Evolutionary conservation across 2,329 filamentous ascomycete genomes (phyloP), one percentile per base, ranked within the genome.

Genomic region (Balansia obtecta): DNA sequence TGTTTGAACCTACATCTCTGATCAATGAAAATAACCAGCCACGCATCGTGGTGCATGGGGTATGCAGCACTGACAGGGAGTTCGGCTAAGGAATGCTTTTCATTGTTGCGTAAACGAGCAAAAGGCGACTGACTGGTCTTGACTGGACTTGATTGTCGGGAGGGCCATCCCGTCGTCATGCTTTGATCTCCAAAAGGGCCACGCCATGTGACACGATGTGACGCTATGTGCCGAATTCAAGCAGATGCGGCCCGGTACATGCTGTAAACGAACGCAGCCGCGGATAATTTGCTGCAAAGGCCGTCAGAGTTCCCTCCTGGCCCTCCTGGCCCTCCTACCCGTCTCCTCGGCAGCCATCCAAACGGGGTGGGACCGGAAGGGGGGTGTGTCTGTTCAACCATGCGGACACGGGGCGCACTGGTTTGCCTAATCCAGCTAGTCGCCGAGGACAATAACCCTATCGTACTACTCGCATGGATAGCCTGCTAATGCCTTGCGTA

Each of bases 181-280:
- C n/a, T n/a, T 37, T 47, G 39, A 33, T 41, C 33, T 20, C 38
- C 18, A 16, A 32, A 42, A 32, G n/a, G 27, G 43, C 27, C 27
- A 27, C 27, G 27, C 22, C 3, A 27, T 27, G 39, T n/a, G 18
- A 40, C 33, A 30, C 37, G 32, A 52, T 50, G 51, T 40, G 39
- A 52, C 51, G 37, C 45, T 38, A 48, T 52, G 38, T 52, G 51
- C 51, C 51, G 48, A 30, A 44, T 27, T 7, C 39, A 50, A 34
- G 43, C 12, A 46, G 50, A 52, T 52, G 47, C 50, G 50, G 50
- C 44, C 47, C 50, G 50, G 50, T 46, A 52, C 37, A 47, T 30
- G 39, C 39, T 41, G 10, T n/a, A 18, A 40, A 42, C 22, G 12
- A 43, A 15, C 43, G 32, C 37, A 49, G 34, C 50, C 50, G 50